Percentiles rank a stretch among this genome's conserved stretches.
These are phyloP conservation scores for Fagopyrum homotropicum DNA, from an alignment of 148 eudicot genomes.

Conservation along the genomic window DNA sequence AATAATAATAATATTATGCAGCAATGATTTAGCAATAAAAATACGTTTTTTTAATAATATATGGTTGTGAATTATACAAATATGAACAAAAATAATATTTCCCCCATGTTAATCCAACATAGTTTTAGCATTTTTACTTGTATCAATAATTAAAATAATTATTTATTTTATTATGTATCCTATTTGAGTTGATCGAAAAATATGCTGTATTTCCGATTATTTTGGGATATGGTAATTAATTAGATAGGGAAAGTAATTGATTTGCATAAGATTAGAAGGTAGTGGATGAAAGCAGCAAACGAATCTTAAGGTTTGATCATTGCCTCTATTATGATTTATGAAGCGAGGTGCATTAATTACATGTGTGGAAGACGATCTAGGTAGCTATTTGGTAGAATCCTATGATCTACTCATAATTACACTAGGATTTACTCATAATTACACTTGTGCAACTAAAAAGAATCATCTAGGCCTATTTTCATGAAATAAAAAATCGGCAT, in stretches of 20 bases:
- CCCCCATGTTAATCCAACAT: no score
- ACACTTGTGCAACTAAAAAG: neutral
- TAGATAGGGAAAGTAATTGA: neutral
- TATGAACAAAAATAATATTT: no score
- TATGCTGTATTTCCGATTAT: neutral
- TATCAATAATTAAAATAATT: no score
- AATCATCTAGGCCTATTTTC: no score
- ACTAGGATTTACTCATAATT: neutral
- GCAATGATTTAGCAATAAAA: neutral
- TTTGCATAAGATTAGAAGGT: conserved; percentile 1
- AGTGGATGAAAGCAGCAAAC: neutral
- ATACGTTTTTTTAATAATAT: no score
- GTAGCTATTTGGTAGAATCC: conserved; percentile 1
- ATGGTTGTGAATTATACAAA: no score
- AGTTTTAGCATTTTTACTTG: no score
- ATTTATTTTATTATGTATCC: neutral
- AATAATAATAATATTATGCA: neutral
- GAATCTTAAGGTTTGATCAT: conserved; percentile 9
- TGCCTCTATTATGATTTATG: conserved; percentile 4
- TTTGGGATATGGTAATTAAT: neutral
- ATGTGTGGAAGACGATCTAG: neutral
- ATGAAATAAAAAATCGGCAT: no score
- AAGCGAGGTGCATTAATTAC: conserved; percentile 1
- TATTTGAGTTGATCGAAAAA: no score
- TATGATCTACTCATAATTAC: neutral